Evolutionary conservation across 257 asterid species (phyloP).

Genomic region (Nicotiana tomentosiformis): DNA sequence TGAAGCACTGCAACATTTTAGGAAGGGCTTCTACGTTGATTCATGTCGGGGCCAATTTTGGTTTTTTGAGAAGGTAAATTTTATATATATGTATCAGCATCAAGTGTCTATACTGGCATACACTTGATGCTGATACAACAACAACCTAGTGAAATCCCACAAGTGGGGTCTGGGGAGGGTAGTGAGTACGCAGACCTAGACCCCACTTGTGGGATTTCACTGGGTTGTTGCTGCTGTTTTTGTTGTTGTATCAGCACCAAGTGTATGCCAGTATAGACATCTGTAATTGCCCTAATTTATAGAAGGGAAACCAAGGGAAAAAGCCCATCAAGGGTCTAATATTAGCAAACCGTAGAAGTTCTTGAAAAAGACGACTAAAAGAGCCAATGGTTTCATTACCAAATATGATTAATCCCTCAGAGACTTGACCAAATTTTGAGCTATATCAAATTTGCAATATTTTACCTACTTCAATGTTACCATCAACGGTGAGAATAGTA

Average conservation of each 20-base stretch:
- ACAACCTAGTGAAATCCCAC: no score
- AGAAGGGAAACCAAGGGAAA: not conserved
- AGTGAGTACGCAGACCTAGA: no score
- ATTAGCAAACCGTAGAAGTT: not conserved
- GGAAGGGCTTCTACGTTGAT: not conserved
- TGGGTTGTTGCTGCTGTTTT: no score
- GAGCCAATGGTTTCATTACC: not conserved
- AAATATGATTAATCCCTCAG: not conserved
- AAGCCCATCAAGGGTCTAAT: not conserved
- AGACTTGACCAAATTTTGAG: not conserved
- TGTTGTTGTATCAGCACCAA: not conserved
- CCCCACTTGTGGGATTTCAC: no score
- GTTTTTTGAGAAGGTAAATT: not conserved
- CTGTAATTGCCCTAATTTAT: not conserved
- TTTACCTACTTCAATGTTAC: not conserved
- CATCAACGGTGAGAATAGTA: not conserved
- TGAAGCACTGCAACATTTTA: not conserved
- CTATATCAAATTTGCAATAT: not conserved
- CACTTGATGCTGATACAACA: no score
- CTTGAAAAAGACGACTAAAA: not conserved
- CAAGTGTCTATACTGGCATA: not conserved
- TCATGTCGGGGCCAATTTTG: not conserved
- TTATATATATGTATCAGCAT: not conserved
- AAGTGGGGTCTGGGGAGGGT: no score
- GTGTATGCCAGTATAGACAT: not conserved